Base-by-base conservation (phyloP, 2,329 filamentous ascomycete species). In the Ascochyta fabae region DNA sequence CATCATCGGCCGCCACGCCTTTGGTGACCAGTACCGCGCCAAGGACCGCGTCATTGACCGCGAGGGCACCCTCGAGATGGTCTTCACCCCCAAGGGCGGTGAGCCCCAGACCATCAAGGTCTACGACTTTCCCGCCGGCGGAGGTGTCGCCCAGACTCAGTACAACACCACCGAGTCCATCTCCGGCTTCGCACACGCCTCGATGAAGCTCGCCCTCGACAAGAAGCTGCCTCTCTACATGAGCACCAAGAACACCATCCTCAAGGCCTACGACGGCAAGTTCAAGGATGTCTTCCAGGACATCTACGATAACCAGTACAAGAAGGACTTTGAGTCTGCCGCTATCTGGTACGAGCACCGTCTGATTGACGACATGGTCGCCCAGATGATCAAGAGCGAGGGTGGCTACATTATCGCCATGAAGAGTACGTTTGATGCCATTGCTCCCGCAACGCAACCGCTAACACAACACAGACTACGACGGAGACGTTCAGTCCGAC, bases 281-380 rank as follows among this genome's bases (percentile, higher is more conserved):
- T 99, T 99, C 87, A 98, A 98, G 88, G 95, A 99, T 75, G 96
- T 98, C 78, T 99, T 99, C 87, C 91, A 99, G 85, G 90, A 96
- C 74, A 87, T 98, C 71, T 99, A 94, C 80, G 91, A 98, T 62
- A 85, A 84, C 56, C 81, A 88, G 69, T 99, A 98, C 84, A 89
- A 90, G 84, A 84, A 86, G 76, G 85, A 91, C 40, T 98, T 98
- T 69, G 93, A 97, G 76, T 88, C 88, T 73, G 91, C 92, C 84
- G 86, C 86, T 61, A 96, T 98, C 81, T 98, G 95, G 95, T 98
- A 99, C 77, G 95, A 99, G 88, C 95, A 99, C 83, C 90, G 95
- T 73, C 84, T 99, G 67, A 98, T 99, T 74, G 95, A 99, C 80
- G 95, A 99, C 81, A 98, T 99, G 95, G 95, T 99, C 63, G 95